Evolutionary conservation across 257 asterid genomes (phyloP).

Genomic region (Phtheirospermum japonicum): DNA sequence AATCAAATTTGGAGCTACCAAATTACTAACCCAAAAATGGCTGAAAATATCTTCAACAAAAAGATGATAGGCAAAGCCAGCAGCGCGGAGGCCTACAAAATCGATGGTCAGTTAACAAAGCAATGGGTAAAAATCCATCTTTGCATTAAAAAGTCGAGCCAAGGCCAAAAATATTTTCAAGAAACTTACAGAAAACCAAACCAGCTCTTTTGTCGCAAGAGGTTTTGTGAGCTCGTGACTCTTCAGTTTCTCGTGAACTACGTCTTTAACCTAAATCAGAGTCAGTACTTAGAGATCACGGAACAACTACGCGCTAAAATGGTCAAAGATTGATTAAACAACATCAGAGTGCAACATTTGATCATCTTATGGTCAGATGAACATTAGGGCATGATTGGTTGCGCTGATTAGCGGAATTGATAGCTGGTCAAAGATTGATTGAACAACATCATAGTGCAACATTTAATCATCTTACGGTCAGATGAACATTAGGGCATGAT

Average conservation of each 20-base stretch:
- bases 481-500: no score
- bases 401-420: no score
- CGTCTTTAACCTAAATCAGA: conserved; percentile 61
- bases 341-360: no score
- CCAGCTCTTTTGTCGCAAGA: conserved; percentile 76
- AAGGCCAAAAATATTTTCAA: conserved; percentile 19
- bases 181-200: conserved; percentile 78
- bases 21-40: conserved; percentile 41
- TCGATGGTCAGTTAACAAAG: conserved; percentile 15
- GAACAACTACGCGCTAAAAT: conserved; percentile 14
- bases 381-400: background rate
- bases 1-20: conserved; percentile 7
- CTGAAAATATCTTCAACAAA: conserved; percentile 38
- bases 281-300: conserved; percentile 21
- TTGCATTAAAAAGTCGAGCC: background rate
- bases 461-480: no score
- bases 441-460: no score
- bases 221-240: conserved; percentile 67
- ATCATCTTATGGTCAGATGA: conserved; percentile 4
- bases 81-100: conserved; percentile 49
- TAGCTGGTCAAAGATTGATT: no score
- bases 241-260: conserved; percentile 60
- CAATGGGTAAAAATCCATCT: conserved; percentile 1
- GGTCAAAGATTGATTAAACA: background rate
- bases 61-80: conserved; percentile 46